Evolutionary conservation across 164 flowering plant species (phyloP).

Genomic region (grape (Vitis vinifera)): ASM3070453v1 NC_081817.1:15797001-15797500

Average conservation of each 20-base stretch:
- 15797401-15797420: too few species aligned
- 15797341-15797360: too few species aligned
- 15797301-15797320: too few species aligned
- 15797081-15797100: slow-evolving; percentile 70
- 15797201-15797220: slow-evolving; percentile 58
- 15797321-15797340: too few species aligned
- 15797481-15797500: too few species aligned
- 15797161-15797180: slow-evolving; percentile 61
- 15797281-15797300: slow-evolving; percentile 8
- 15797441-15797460: too few species aligned
- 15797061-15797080: slow-evolving; percentile 77
- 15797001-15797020: slow-evolving; percentile 56
- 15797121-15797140: slow-evolving; percentile 47
- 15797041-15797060: slow-evolving; percentile 41
- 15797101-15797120: slow-evolving; percentile 83
- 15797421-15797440: too few species aligned
- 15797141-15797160: slow-evolving; percentile 37
- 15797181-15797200: slow-evolving; percentile 48
- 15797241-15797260: slow-evolving; percentile 55
- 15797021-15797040: slow-evolving; percentile 81
- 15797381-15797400: too few species aligned
- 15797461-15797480: too few species aligned
- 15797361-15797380: too few species aligned
- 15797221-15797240: slow-evolving; percentile 52
- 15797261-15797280: slow-evolving; percentile 35